A percentile compares a stretch with the other conserved stretches of the same genome.
Evolutionary conservation across 202 grass and related monocot species (phyloP).

Genomic region (Schoenoplectus tabernaemontani): DNA sequence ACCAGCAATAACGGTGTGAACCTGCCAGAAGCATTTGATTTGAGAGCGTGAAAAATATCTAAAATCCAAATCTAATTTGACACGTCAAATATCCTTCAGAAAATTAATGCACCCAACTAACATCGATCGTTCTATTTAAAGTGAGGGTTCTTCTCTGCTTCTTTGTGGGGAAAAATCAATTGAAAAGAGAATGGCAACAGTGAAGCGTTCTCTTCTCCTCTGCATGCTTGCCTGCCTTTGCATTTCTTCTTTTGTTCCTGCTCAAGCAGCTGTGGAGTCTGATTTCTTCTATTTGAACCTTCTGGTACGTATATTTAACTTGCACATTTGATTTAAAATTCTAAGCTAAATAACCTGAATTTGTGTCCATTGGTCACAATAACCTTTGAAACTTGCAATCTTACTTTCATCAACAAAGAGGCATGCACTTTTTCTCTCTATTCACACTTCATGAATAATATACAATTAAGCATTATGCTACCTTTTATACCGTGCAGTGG

Average conservation of each 20-base stretch:
- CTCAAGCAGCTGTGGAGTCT: neutral
- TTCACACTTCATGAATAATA: neutral
- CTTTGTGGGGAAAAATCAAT: neutral
- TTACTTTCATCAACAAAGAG: neutral
- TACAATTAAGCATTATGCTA: neutral
- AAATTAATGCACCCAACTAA: neutral
- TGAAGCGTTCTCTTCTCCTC: constrained; percentile 25
- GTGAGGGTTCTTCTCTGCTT: neutral
- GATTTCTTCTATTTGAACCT: constrained; percentile 28
- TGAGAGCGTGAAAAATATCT: neutral
- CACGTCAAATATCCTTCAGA: neutral
- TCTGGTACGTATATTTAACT: constrained; percentile 7
- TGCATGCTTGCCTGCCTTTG: constrained; percentile 8
- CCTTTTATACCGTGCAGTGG: constrained; percentile 16
- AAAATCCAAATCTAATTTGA: neutral
- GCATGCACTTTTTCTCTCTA: neutral
- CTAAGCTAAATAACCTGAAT: neutral
- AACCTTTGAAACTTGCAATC: neutral
- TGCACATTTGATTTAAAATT: neutral
- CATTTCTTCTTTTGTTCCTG: neutral
- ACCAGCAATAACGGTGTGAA: neutral
- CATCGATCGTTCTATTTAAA: neutral
- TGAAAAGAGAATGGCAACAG: constrained; percentile 8
- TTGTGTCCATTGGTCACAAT: neutral
- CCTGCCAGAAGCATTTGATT: neutral